phyloP scores from a whole-genome alignment of 257 asterid genomes.

The Datura wrightii region DNA sequence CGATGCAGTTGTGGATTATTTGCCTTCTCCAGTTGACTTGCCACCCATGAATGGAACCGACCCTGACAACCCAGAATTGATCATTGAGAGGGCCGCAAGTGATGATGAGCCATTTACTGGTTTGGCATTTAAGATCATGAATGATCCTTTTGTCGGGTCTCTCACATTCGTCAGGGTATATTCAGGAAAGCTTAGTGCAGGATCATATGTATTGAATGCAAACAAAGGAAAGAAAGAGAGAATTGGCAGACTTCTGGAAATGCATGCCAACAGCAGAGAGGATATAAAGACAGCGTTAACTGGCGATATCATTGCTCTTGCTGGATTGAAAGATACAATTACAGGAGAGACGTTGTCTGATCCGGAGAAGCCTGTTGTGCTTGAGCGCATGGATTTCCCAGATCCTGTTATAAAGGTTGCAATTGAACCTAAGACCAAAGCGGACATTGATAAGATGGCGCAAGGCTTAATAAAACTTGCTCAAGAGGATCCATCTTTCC shows the following conservation, averaged over 20 bases:
- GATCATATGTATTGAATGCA: conserved; percentile 81
- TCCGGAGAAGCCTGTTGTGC: conserved; percentile 78
- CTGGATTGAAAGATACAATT: conserved; percentile 89
- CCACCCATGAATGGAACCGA: conserved; percentile 92
- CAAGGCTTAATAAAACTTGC: conserved; percentile 88
- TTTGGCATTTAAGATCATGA: conserved; percentile 95
- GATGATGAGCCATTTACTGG: conserved; percentile 90
- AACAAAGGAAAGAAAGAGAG: conserved; percentile 96
- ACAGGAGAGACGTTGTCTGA: conserved; percentile 95
- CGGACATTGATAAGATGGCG: conserved; percentile 95
- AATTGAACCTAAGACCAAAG: conserved; percentile 95
- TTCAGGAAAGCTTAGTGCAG: conserved; percentile 84
- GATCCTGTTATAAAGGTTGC: conserved; percentile 99
- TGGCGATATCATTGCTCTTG: conserved; percentile 96
- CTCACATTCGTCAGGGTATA: conserved; percentile 90
- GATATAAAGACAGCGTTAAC: conserved; percentile 78
- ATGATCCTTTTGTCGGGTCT: conserved; percentile 89
- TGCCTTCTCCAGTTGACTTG: conserved; percentile 90
- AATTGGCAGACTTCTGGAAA: conserved; percentile 91
- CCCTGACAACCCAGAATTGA: conserved; percentile 83
- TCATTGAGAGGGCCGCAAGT: conserved; percentile 55
- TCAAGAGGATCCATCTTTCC: conserved; percentile 98
- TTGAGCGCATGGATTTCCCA: conserved; percentile 98
- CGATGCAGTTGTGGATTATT: conserved; percentile 85
- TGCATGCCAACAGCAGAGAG: conserved; percentile 98